Evolutionary conservation across 2,329 filamentous ascomycete genomes (phyloP), one percentile per base, ranked within the genome.

Genomic region (Bisporella sp.): DNA sequence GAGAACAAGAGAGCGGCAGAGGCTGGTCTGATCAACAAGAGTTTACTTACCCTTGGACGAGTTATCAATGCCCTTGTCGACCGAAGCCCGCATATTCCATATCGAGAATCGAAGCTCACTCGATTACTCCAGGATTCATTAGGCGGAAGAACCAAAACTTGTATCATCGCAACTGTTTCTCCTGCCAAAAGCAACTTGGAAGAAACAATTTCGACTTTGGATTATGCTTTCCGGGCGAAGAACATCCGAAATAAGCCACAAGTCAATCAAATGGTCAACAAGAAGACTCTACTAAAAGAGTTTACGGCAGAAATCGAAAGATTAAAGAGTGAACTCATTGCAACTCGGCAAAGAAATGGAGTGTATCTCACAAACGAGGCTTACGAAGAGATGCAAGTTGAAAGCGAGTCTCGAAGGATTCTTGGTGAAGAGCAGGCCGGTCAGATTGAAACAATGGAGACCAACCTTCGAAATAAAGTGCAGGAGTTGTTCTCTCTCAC

Each of bases 241-340:
- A 97, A 99, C 60, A 99, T 99, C 62, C 87, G 89, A 46, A 99
- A 99, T 69, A 96, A 96, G 69, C 95, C 93, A 1, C 93, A 99
- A 64, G 78, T 95, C 61, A 99, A 97, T 68, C 87, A 89, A 45
- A 80, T 89, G 64, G 82, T 97, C 57, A 91, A 89, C 56, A 99
- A 97, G 70, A 95, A 93, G 70, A 96, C 89, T 3, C 70, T 99
- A 9, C 76, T 99, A 8, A 85, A 81, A 53, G 93, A 99, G 57
- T 96, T 96, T 57, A 93, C 92, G 0, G 74, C 78, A 29, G 93
- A 99, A 65, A 96, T 99, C 47, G 90, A 99, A 67, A 93, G 89
- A 65, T 75, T 99, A 35, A 96, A 95, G 73, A 88, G 86, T 59
- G 93, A 99, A 65, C 75, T 99, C 11, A 95, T 96, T 57, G 87